Evolutionary conservation across 208 protist genomes (phyloP), one percentile per base, ranked within the genome.

Genomic region (Angomonas desouzai): DNA sequence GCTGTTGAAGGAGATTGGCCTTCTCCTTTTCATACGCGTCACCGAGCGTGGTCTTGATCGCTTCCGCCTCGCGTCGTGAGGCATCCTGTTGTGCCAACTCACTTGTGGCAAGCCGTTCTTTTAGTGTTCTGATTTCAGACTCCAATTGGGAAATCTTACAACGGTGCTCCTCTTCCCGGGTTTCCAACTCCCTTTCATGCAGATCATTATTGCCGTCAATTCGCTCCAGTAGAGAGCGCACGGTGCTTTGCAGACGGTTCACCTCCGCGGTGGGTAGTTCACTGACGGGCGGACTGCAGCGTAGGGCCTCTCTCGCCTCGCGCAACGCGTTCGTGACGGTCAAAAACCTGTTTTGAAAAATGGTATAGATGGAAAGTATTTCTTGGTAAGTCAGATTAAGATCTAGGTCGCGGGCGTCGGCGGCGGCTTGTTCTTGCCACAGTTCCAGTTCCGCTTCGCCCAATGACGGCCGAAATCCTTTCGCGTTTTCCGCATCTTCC

Each of bases 341-440:
- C 56, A 29, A 30, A 27, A 48, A 30, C 56, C 29, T 40, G 3
- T 48, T 32, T 1, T 61, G 25, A 43, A 48, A 48, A 27, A 48
- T 22, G 1, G 20, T 11, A 18, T 61, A 61, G 10, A 61, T 22
- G 9, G 25, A 48, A 13, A 47, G 6, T 27, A 61, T 34, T 40
- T 61, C 56, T 4, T 61, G 33, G 18, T 33, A 61, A 1, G 56
- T 48, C 1, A 61, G 25, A 33, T n/a, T 16, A 1, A 74, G 7
- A 3, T 53, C 48, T 2, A 74, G 51, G 23, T 74, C 30, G 22
- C 25, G n/a, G 18, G 60, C 55, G 32, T 74, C 69, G 38, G 16
- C 40, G 0, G 58, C 62, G 3, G 34, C 63, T 28, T 74, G 69
- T 0, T 64, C 57, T 0, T 59, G 55, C 58, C 63, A 74, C 40